Conservation (phyloP, 2,329 filamentous ascomycete species). For the Talaromyces sp. region DNA sequence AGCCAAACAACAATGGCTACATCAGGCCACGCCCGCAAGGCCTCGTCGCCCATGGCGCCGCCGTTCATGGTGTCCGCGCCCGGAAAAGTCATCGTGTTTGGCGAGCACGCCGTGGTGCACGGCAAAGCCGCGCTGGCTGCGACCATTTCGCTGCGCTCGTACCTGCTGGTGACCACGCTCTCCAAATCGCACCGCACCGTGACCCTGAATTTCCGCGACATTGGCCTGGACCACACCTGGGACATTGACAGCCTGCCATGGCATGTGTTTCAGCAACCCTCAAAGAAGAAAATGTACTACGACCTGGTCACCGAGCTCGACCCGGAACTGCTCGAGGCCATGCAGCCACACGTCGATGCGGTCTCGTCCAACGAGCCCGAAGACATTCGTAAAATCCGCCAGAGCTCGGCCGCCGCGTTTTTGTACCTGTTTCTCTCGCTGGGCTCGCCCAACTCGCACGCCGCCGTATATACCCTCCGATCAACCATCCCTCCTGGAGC, state of each 20-base stretch:
- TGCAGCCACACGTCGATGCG: slow-evolving; percentile 69
- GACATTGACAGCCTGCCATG: slow-evolving; percentile 89
- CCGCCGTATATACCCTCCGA: slow-evolving; percentile 81
- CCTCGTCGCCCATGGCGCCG: slow-evolving; percentile 62
- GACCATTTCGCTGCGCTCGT: slow-evolving; percentile 89
- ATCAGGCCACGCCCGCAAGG: slow-evolving; percentile 29
- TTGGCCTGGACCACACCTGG: slow-evolving; percentile 86
- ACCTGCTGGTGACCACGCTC: slow-evolving; percentile 88
- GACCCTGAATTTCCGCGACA: slow-evolving; percentile 83
- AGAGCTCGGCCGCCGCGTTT: slow-evolving; percentile 75
- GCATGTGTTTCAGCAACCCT: slow-evolving; percentile 69
- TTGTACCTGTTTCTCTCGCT: slow-evolving; percentile 90
- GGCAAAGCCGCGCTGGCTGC: slow-evolving; percentile 95
- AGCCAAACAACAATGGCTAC: slow-evolving; percentile 2
- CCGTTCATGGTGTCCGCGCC: slow-evolving; percentile 97
- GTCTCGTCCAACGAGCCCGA: slow-evolving; percentile 64
- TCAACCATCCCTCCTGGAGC: slow-evolving; percentile 92
- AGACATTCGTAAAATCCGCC: slow-evolving; percentile 75
- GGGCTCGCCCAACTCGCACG: slow-evolving; percentile 69
- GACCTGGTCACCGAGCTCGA: slow-evolving; percentile 81
- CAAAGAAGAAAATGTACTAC: slow-evolving; percentile 93
- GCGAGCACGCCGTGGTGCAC: slow-evolving; percentile 96
- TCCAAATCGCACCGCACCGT: slow-evolving; percentile 89
- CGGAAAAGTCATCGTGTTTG: slow-evolving; percentile 96
- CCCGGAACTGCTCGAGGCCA: slow-evolving; percentile 68